These are phyloP conservation scores for Cryptococcus deneoformans DNA, from an alignment of 1,284 basidiomycete genomes.

Conservation along the genomic window DNA sequence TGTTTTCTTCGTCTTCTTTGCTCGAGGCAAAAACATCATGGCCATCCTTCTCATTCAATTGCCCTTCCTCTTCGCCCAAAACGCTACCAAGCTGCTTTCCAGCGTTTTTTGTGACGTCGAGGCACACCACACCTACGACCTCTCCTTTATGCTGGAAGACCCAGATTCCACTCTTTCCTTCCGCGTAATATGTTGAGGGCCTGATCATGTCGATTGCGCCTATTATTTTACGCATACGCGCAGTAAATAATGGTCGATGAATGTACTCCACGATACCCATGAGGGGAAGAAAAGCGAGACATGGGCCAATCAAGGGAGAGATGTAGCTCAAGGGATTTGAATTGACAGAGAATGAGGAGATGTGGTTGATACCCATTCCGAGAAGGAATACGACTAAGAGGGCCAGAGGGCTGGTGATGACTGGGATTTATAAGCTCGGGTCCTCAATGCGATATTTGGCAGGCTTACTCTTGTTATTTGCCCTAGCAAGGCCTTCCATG, in stretches of 20 bases:
- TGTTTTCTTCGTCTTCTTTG: constrained; percentile 1
- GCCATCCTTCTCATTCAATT: constrained; percentile 40
- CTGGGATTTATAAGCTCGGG: constrained; percentile 46
- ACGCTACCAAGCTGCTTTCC: constrained; percentile 21
- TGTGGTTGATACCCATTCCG: constrained; percentile 59
- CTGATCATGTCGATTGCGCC: constrained; percentile 60
- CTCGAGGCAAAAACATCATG: constrained; percentile 16
- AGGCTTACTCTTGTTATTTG: constrained; percentile 56
- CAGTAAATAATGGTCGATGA: constrained; percentile 25
- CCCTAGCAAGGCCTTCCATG: constrained; percentile 67
- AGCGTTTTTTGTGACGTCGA: constrained; percentile 57
- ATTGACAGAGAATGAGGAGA: constrained; percentile 61
- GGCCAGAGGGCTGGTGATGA: constrained; percentile 59
- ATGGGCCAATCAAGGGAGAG: constrained; percentile 63
- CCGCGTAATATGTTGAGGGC: constrained; percentile 60
- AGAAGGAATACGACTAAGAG: constrained; percentile 61
- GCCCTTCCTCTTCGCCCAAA: constrained; percentile 18
- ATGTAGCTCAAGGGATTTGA: constrained; percentile 55
- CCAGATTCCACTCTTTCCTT: constrained; percentile 63
- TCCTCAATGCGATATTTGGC: not conserved
- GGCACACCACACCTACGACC: constrained; percentile 65
- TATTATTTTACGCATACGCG: constrained; percentile 56
- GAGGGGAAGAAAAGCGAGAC: constrained; percentile 60
- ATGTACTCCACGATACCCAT: constrained; percentile 63
- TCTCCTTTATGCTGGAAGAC: constrained; percentile 61